A percentile compares a stretch with the other conserved stretches of the same genome.
These are phyloP conservation scores for Mycosarcoma maydis DNA, from an alignment of 1,284 basidiomycete genomes.

Conservation along the genomic window DNA sequence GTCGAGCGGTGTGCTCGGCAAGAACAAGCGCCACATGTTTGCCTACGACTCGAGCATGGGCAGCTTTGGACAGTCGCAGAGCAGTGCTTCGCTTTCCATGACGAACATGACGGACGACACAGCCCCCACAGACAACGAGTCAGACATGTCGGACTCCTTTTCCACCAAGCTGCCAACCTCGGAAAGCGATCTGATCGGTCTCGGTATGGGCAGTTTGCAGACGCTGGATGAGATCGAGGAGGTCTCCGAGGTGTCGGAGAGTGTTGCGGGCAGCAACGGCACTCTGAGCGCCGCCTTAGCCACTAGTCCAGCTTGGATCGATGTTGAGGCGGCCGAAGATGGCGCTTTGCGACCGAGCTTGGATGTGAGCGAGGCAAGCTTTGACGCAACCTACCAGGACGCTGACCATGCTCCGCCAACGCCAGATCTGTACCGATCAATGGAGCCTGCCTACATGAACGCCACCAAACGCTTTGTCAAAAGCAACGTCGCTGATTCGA, in stretches of 20 bases:
- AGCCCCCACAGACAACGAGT: conserved; percentile 35
- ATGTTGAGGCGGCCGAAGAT: conserved; percentile 25
- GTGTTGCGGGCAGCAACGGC: conserved; percentile 29
- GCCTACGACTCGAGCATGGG: conserved; percentile 62
- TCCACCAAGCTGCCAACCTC: conserved; percentile 25
- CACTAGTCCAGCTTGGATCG: conserved; percentile 29
- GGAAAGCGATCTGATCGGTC: conserved; percentile 30
- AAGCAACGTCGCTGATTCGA: neutral
- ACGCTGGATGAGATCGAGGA: conserved; percentile 56
- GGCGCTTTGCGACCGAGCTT: conserved; percentile 22
- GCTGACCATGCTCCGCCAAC: conserved; percentile 37
- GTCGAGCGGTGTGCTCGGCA: conserved; percentile 36
- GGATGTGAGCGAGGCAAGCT: conserved; percentile 38
- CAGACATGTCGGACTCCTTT: conserved; percentile 31
- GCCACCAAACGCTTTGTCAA: neutral
- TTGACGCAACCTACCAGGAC: conserved; percentile 25
- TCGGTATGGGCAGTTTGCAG: conserved; percentile 45
- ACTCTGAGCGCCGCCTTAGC: conserved; percentile 12
- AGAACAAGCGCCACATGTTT: conserved; percentile 60
- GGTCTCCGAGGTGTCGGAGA: conserved; percentile 43
- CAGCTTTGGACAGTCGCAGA: conserved; percentile 51
- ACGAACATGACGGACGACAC: conserved; percentile 40
- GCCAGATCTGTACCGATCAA: conserved; percentile 30
- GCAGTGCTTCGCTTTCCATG: conserved; percentile 47
- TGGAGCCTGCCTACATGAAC: neutral